Evolutionary conservation across 352 stramenopile species (phyloP), one percentile per base, ranked within the genome.

Genomic region (Phytophthora syringae): DNA sequence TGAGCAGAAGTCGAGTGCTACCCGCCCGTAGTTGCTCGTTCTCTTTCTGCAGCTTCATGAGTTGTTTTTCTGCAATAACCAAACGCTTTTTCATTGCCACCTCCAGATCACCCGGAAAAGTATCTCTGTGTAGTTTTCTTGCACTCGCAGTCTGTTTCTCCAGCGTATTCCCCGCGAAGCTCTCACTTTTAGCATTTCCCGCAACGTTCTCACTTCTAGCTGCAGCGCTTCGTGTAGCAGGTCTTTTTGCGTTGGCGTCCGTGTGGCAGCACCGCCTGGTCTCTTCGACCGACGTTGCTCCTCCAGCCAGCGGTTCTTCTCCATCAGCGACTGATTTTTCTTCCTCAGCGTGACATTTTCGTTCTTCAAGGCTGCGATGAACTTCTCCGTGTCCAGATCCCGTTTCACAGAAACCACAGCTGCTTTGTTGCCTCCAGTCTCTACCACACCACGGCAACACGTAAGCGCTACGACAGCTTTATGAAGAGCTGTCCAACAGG

Each of bases 331-430:
- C 45, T 95, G 82, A 13, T 83, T 91, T 52, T 94, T 93, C 62
- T 88, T 94, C 24, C 82, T 75, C 25, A 97, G 50, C n/a, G 59
- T 52, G 5, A 64, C 51, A 47, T 93, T 97, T 48, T 97, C 87
- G 32, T 59, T 86, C 59, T 91, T 90, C 40, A 97, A 67, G 5
- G 76, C 78, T n/a, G 86, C 72, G 15, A 95, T 81, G 53, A 95
- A 93, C 47, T 85, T 87, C 42, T 97, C 89, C 11, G 84, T 84
- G 44, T 95, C 88, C 18, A 93, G 49, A 60, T 94, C 86, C 24
- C 86, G 76, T 43, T 80, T 79, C 22, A 72, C 52, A 22, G 68
- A 69, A 3, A 86, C 52, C 25, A 77, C 42, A 4, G 36, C 28
- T 0, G 52, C 69, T 48, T 63, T 79, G 25, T 72, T 79, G 1